Conservation (phyloP, 2,329 filamentous ascomycete species). For the Curvularia spicifera region DNA sequence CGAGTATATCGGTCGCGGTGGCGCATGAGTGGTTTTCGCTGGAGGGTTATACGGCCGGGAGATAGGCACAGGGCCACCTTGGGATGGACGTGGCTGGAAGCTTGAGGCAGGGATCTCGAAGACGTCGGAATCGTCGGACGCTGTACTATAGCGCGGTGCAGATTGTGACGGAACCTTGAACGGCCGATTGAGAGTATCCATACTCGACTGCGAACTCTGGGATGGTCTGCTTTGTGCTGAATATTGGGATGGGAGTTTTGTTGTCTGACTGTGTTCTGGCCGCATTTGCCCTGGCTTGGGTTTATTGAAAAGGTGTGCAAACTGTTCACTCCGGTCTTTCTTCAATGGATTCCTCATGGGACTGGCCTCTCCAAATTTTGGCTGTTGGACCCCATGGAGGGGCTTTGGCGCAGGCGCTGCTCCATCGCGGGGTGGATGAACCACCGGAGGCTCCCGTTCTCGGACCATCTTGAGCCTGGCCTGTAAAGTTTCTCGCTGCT, state of each 20-base stretch:
- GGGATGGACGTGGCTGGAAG: slow-evolving; percentile 39
- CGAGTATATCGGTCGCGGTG: slow-evolving; percentile 60
- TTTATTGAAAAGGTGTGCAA: slow-evolving; percentile 58
- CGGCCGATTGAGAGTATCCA: slow-evolving; percentile 19
- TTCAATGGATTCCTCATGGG: slow-evolving; percentile 60
- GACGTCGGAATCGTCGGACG: slow-evolving; percentile 40
- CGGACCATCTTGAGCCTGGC: slow-evolving; percentile 55
- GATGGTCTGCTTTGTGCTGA: slow-evolving; percentile 13
- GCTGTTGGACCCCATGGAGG: slow-evolving; percentile 41
- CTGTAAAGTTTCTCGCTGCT: slow-evolving; percentile 4
- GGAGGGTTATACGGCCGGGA: slow-evolving; percentile 57
- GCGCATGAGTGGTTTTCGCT: slow-evolving; percentile 55
- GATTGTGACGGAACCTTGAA: slow-evolving; percentile 27
- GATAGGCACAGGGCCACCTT: slow-evolving; percentile 52
- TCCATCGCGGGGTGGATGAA: slow-evolving; percentile 37
- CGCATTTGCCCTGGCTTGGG: slow-evolving; percentile 57
- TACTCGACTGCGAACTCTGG: slow-evolving; percentile 5
- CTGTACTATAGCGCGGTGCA: slow-evolving; percentile 34
- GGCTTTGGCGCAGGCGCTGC: slow-evolving; percentile 31
- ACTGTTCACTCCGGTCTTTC: slow-evolving; percentile 36
- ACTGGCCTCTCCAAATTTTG: slow-evolving; percentile 65
- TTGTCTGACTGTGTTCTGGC: slow-evolving; percentile 58
- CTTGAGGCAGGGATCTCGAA: slow-evolving; percentile 45
- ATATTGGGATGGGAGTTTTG: slow-evolving; percentile 33
- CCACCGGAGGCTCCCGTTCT: slow-evolving; percentile 56